Evolutionary conservation across 169 alveolate genomes (phyloP).

Genomic region (Amoebophrya sp.): DNA sequence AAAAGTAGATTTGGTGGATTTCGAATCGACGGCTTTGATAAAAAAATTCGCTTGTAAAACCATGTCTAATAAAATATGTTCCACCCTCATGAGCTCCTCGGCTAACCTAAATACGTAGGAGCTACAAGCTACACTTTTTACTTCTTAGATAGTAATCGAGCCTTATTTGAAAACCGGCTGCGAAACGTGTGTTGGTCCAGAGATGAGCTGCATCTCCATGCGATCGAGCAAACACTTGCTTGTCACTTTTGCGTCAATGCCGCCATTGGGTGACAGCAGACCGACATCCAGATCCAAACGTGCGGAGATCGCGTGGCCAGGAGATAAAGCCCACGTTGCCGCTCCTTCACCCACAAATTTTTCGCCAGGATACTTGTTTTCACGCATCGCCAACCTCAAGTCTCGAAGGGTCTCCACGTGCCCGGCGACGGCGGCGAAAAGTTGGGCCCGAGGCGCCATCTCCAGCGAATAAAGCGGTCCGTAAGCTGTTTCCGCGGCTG

Average conservation of each 20-base stretch:
- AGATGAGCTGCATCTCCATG: background rate
- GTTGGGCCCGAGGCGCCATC: background rate
- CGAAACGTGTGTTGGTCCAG: background rate
- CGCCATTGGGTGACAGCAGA: background rate
- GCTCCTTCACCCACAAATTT: background rate
- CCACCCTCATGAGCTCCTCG: too few species aligned
- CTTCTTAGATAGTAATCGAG: too few species aligned
- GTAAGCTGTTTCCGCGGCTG: background rate
- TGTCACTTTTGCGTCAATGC: background rate
- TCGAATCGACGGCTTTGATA: too few species aligned
- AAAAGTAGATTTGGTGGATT: too few species aligned
- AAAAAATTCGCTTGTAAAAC: too few species aligned
- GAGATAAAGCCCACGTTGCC: background rate
- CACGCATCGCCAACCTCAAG: background rate
- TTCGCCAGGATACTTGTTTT: background rate
- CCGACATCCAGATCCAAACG: background rate
- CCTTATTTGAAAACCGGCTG: background rate
- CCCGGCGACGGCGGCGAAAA: background rate
- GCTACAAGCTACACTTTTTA: too few species aligned
- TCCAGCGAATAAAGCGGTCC: background rate
- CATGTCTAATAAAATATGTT: too few species aligned
- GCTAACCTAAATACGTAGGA: too few species aligned
- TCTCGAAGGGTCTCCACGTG: constrained; percentile 10
- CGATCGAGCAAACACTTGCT: background rate
- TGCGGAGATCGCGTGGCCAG: background rate